Evolutionary conservation across 768 basidiomycete genomes (phyloP).

Genomic region (Megacollybia marginata): DNA sequence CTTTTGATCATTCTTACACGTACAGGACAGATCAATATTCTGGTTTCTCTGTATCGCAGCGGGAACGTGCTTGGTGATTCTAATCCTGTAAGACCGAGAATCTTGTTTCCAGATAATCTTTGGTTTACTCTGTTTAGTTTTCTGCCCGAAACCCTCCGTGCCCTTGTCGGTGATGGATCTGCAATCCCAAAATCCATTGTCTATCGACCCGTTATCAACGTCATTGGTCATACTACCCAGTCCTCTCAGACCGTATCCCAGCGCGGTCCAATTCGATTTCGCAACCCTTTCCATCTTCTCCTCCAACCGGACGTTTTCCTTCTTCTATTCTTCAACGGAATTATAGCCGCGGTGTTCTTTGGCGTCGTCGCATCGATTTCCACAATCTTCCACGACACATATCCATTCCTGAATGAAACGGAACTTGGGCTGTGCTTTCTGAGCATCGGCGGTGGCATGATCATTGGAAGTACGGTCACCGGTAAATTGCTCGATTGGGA

Average conservation of each 20-base stretch:
- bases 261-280: conserved; percentile 26
- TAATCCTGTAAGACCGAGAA: conserved; percentile 33
- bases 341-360: conserved; percentile 51
- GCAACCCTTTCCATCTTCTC: conserved; percentile 52
- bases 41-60: conserved; percentile 53
- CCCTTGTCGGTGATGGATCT: conserved; percentile 48
- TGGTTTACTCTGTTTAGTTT: conserved; percentile 30
- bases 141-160: conserved; percentile 48
- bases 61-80: conserved; percentile 34
- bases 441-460: conserved; percentile 66
- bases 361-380: conserved; percentile 55
- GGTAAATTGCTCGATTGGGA: conserved; percentile 64
- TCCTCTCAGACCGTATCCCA: conserved; percentile 27
- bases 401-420: conserved; percentile 56
- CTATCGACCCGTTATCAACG: conserved; percentile 49
- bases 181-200: conserved; percentile 35
- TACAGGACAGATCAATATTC: conserved; percentile 42
- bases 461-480: conserved; percentile 47
- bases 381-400: conserved; percentile 48
- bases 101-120: conserved; percentile 27
- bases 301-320: conserved; percentile 46
- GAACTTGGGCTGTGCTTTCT: conserved; percentile 74
- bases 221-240: conserved; percentile 18
- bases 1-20: neutral
- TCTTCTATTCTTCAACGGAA: conserved; percentile 42